Evolutionary conservation across 805 yeast species (phyloP), one percentile per base, ranked within the genome.

Genomic region (Lachancea fermentati): DNA sequence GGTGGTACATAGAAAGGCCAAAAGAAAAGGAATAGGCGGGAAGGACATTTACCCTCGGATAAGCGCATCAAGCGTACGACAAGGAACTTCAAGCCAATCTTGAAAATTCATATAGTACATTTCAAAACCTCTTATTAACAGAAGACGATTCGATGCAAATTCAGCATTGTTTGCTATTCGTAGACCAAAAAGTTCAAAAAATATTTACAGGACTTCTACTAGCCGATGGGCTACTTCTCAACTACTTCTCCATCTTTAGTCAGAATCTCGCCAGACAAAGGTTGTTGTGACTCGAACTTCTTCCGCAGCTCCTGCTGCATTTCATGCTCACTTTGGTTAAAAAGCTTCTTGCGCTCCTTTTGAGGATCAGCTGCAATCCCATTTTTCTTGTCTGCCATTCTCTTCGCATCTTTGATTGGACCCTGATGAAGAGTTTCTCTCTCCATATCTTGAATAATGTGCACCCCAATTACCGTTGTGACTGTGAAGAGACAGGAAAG

Each of bases 321-420:
- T 43, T 72, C 75, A 55, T 83, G 87, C 47, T 85, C 94, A 34
- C 68, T 61, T 42, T 77, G 69, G 58, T 85, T 85, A 31, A 73
- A 62, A 40, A 57, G 41, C 32, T 68, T 70, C 48, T 74, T 79
- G 51, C 62, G 63, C 46, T 69, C 71, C 48, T 69, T 71, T 5
- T 54, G 47, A 5, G 50, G 51, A 19, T 48, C 52, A 6, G 28
- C n/a, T 48, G 57, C 44, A 48, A 53, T 43, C 34, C 60, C 49
- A 53, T 67, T 56, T 46, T 65, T 59, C 53, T 74, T 73, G 33
- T 67, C 72, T 34, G 71, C 70, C 44, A 81, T 59, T 43, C 94
- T 67, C 44, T 69, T 76, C 2, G 88, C 87, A 58, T 86, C 96
- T 52, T 84, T 84, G 52, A 84, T 76, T 4, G 95, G 95, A 1